Evolutionary conservation across 2,329 filamentous ascomycete genomes (phyloP), one percentile per base, ranked within the genome.

Genomic region (Pleoardoris graminearum): DNA sequence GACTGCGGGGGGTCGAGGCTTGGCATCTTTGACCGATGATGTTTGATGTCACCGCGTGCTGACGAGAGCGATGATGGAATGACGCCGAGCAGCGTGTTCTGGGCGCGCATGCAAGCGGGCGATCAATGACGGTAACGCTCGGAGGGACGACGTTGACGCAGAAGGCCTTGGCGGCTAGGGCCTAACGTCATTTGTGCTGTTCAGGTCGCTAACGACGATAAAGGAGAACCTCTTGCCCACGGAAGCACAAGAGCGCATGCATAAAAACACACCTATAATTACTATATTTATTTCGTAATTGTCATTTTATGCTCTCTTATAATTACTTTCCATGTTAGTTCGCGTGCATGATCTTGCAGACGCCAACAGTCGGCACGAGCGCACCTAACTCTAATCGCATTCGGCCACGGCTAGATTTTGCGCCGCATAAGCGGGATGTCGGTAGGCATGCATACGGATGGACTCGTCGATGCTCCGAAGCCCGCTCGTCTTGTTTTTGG

Each of bases 11-110:
- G 22, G 44, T 25, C 33, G 12, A 37, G n/a, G n/a, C 33, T 37
- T 27, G 44, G 11, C 44, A 47, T 47, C 8, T 7, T 47, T 19
- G 33, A 19, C n/a, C n/a, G n/a, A n/a, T n/a, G 50, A 48, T 41
- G 33, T 23, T 30, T 48, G 37, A 41, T 43, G 32, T 29, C 37
- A 36, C 45, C 11, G 39, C 29, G 45, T 45, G 57, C 57, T 57
- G 55, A 61, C 55, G 48, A 57, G 54, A 54, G 33, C 43, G 59
- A 55, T 54, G 55, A 56, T 48, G 47, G 51, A n/a, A n/a, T n/a
- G n/a, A n/a, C n/a, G n/a, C n/a, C n/a, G n/a, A n/a, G n/a, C n/a
- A n/a, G 50, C 48, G 33, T 38, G 21, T 23, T 17, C 16, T 23
- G 23, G 30, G 43, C 14, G 44, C 23, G 33, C 35, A 21, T 35